Percentiles rank a stretch among this genome's conserved stretches.
Evolutionary conservation across 2,329 filamentous ascomycete genomes (phyloP).

Genomic region (Bertia moriformis): DNA sequence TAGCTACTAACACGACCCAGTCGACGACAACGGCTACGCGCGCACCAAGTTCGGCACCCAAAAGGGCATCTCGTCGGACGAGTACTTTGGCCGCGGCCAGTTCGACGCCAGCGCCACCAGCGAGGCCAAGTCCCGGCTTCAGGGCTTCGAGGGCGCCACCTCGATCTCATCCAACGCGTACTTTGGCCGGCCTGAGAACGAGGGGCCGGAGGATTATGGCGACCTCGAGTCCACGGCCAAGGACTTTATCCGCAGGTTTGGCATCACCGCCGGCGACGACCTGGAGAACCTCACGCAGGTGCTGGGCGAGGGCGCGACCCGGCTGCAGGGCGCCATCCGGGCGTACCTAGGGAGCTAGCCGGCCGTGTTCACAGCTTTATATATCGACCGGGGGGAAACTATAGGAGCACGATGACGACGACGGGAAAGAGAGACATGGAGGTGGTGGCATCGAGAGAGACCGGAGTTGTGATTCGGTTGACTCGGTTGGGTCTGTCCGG

Average conservation of each 20-base stretch:
- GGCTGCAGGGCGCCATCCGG: constrained; percentile 64
- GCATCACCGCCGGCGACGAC: constrained; percentile 89
- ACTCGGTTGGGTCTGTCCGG: too few relatives aligned
- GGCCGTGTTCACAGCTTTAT: too few relatives aligned
- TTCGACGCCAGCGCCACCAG: constrained; percentile 69
- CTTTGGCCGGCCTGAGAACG: constrained; percentile 84
- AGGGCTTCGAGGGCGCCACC: constrained; percentile 83
- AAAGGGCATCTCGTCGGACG: constrained; percentile 93
- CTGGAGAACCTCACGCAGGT: constrained; percentile 75
- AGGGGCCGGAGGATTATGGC: constrained; percentile 61
- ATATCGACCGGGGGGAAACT: neutral
- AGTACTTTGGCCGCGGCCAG: constrained; percentile 85
- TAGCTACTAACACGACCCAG: too few relatives aligned
- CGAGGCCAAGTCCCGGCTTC: constrained; percentile 75
- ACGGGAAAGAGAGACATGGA: neutral
- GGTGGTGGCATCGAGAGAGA: too few relatives aligned
- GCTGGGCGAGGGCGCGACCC: constrained; percentile 71
- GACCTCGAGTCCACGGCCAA: constrained; percentile 87
- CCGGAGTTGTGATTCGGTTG: too few relatives aligned
- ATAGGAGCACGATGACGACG: neutral
- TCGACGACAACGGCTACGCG: constrained; percentile 68
- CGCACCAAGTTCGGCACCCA: constrained; percentile 79
- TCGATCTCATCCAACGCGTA: constrained; percentile 94
- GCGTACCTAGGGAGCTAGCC: constrained; percentile 47
- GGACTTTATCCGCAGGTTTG: constrained; percentile 90